Conservation (phyloP, 352 stramenopile species). For the Pythium coloratum region DNA sequence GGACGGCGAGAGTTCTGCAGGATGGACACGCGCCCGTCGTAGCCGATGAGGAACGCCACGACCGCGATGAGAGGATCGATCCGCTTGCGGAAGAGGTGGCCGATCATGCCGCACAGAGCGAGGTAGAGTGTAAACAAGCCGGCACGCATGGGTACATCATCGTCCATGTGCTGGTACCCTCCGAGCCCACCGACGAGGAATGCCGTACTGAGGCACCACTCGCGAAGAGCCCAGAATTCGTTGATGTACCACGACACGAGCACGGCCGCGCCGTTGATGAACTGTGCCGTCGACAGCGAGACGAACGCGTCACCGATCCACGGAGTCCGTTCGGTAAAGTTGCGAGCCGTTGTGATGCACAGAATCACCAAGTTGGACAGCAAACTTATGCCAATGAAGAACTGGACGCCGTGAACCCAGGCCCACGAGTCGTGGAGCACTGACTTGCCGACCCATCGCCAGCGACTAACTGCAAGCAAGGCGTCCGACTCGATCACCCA, state of each 20-base stretch:
- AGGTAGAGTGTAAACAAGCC: slow-evolving; percentile 35
- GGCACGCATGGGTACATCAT: slow-evolving; percentile 20
- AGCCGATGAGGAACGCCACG: slow-evolving; percentile 22
- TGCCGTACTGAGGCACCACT: slow-evolving; percentile 14
- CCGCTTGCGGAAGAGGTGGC: slow-evolving; percentile 19
- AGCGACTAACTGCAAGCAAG: background rate
- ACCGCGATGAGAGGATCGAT: slow-evolving; percentile 30
- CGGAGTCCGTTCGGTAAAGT: slow-evolving; percentile 3
- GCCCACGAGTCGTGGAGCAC: slow-evolving; percentile 26
- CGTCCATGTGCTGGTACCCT: slow-evolving; percentile 5
- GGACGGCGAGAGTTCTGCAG: background rate
- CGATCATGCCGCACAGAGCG: slow-evolving; percentile 19
- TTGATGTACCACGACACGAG: slow-evolving; percentile 26
- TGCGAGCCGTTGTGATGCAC: slow-evolving; percentile 17
- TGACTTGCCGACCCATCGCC: slow-evolving; percentile 5
- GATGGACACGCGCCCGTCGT: slow-evolving; percentile 16
- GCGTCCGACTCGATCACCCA: slow-evolving; percentile 13
- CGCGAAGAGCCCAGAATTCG: slow-evolving; percentile 22
- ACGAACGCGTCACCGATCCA: slow-evolving; percentile 32
- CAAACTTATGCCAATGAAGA: slow-evolving; percentile 21
- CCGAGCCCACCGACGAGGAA: background rate
- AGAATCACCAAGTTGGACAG: slow-evolving; percentile 23
- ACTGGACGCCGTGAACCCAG: slow-evolving; percentile 25
- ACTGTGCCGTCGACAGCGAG: slow-evolving; percentile 12
- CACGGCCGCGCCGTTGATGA: slow-evolving; percentile 3